Percentiles rank a stretch among this genome's conserved stretches.
Conservation (phyloP, 148 eudicot genomes). For the Fallopia convolvulus region DNA sequence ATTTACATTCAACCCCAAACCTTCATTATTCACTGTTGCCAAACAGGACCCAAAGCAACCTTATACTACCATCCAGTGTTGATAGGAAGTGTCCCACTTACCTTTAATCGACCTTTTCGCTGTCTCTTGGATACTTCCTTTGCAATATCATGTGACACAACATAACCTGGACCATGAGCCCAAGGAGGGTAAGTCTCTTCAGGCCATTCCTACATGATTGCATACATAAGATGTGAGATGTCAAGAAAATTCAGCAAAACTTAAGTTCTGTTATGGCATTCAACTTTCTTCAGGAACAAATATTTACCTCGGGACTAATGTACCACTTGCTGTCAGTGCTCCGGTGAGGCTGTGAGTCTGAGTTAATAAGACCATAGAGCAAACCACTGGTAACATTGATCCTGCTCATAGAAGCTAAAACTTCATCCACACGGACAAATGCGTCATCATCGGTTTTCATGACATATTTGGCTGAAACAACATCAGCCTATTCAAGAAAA, state of each 20-base stretch:
- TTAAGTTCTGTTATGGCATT: background rate
- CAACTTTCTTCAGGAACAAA: background rate
- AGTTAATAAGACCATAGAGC: constrained; percentile 72
- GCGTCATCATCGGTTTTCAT: constrained; percentile 98
- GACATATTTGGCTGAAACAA: constrained; percentile 73
- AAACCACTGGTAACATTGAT: constrained; percentile 52
- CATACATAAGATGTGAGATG: constrained; percentile 11
- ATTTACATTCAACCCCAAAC: no score
- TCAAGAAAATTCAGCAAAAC: background rate
- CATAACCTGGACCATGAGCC: constrained; percentile 98
- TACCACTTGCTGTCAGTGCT: constrained; percentile 84
- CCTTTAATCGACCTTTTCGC: constrained; percentile 30
- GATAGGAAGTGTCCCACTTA: background rate
- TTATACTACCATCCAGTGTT: background rate
- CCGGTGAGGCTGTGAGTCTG: constrained; percentile 73
- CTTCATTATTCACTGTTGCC: no score
- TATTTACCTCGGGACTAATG: constrained; percentile 61
- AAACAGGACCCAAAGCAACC: no score
- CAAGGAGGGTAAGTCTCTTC: constrained; percentile 78
- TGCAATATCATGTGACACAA: constrained; percentile 76
- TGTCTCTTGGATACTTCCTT: constrained; percentile 48
- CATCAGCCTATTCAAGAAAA: constrained; percentile 56
- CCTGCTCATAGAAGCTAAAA: constrained; percentile 58
- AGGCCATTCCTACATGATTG: constrained; percentile 67
- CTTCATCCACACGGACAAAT: constrained; percentile 81